Conservation (phyloP, 768 basidiomycete genomes). For the Termitomyces sp. region DNA sequence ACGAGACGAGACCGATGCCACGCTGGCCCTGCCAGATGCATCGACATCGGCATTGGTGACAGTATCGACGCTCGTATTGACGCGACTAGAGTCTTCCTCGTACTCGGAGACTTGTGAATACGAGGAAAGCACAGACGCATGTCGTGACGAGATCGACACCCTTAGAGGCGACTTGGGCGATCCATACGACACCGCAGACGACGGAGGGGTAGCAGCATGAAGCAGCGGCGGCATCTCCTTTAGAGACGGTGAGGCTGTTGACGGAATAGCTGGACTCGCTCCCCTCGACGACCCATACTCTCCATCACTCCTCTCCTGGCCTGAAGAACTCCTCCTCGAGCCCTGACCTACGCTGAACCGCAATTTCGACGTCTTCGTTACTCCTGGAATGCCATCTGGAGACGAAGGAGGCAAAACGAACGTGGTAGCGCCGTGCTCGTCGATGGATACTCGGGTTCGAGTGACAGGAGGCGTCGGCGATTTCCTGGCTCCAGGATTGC, state of each 20-base stretch:
- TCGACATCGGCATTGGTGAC: neutral
- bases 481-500: constrained; percentile 5
- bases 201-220: neutral
- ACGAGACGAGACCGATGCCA: neutral
- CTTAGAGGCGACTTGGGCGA: neutral
- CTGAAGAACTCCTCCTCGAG: neutral
- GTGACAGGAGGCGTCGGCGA: constrained; percentile 14
- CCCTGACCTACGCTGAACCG: neutral
- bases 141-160: neutral
- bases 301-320: constrained; percentile 4
- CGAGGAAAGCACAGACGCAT: constrained; percentile 4
- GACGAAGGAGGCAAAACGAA: neutral
- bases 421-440: constrained; percentile 8
- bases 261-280: neutral
- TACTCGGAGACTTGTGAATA: constrained; percentile 5
- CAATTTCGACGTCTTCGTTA: neutral
- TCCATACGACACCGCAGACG: neutral
- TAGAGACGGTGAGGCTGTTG: neutral
- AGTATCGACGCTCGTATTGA: neutral
- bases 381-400: neutral
- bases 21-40: too few species aligned
- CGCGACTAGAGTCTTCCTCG: neutral
- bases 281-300: constrained; percentile 1
- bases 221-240: neutral
- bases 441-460: constrained; percentile 11